phyloP scores from a whole-genome alignment of 495 filamentous ascomycete species.

The Symbiotaphrina buchneri region DNA sequence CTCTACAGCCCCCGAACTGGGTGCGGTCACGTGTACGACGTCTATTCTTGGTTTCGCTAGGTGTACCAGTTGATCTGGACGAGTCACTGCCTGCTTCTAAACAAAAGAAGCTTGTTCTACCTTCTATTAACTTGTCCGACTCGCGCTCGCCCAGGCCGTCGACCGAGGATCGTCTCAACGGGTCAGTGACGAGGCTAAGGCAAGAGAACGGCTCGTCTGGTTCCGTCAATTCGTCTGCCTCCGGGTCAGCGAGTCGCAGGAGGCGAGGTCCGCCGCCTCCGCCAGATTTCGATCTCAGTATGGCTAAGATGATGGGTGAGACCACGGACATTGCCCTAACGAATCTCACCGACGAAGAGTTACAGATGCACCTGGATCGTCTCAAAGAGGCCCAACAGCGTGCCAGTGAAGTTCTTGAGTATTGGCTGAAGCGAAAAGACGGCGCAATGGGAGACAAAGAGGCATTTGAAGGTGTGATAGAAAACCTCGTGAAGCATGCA shows the following conservation, averaged over 20 bases:
- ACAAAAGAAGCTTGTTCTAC: constrained; percentile 91
- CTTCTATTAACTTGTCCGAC: constrained; percentile 43
- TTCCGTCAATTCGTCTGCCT: constrained; percentile 29
- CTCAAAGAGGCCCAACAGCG: constrained; percentile 41
- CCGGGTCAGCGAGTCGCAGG: constrained; percentile 8
- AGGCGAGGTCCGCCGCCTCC: constrained; percentile 36
- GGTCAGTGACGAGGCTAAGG: constrained; percentile 27
- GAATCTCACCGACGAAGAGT: constrained; percentile 54
- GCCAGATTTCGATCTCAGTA: constrained; percentile 58
- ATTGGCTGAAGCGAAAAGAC: constrained; percentile 72
- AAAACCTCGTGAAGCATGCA: constrained; percentile 91
- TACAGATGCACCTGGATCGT: constrained; percentile 46
- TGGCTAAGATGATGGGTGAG: constrained; percentile 52
- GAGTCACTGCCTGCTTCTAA: constrained; percentile 92
- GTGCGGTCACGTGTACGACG: constrained; percentile 89
- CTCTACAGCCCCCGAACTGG: constrained; percentile 93
- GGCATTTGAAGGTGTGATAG: constrained; percentile 93
- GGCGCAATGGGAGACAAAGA: constrained; percentile 76
- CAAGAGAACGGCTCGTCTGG: constrained; percentile 30
- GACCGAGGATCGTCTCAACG: constrained; percentile 20
- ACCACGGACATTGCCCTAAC: constrained; percentile 64
- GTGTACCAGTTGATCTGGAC: constrained; percentile 89
- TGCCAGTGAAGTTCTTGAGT: constrained; percentile 61
- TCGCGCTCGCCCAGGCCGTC: constrained; percentile 19
- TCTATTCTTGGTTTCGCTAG: constrained; percentile 86